phyloP scores from a whole-genome alignment of 2,329 filamentous ascomycete genomes.

The Pseudogymnoascus sp. region DNA sequence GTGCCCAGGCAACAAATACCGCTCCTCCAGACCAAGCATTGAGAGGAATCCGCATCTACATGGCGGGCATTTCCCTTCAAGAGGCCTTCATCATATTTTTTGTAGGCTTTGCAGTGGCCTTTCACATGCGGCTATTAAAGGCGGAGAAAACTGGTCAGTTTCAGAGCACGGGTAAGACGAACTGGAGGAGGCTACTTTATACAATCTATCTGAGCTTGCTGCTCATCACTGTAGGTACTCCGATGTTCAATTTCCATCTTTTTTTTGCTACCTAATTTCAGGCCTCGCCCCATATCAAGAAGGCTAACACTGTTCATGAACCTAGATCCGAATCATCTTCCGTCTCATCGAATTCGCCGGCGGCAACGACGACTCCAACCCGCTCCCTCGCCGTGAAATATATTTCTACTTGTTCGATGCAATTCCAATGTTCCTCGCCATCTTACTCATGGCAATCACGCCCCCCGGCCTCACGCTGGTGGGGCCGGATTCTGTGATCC shows the following conservation, averaged over 20 bases:
- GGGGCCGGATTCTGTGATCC: not conserved
- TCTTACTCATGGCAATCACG: slow-evolving; percentile 3
- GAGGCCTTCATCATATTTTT: not conserved
- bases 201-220: not conserved
- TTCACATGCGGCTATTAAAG: slow-evolving; percentile 31
- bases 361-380: slow-evolving; percentile 35
- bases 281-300: not conserved
- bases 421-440: slow-evolving; percentile 38
- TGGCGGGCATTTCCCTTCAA: not conserved
- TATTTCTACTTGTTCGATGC: slow-evolving; percentile 46
- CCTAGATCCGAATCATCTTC: slow-evolving; percentile 48
- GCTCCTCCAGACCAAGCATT: slow-evolving; percentile 22
- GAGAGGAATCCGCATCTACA: slow-evolving; percentile 14
- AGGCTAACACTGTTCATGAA: not conserved
- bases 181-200: slow-evolving; percentile 17
- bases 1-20: slow-evolving; percentile 27
- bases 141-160: slow-evolving; percentile 12
- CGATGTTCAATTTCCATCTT: slow-evolving; percentile 34
- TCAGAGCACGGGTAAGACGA: slow-evolving; percentile 18
- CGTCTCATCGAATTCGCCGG: slow-evolving; percentile 47
- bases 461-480: not conserved
- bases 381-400: slow-evolving; percentile 38
- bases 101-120: slow-evolving; percentile 3
- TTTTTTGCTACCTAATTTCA: slow-evolving; percentile 27
- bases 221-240: not conserved